Evolutionary conservation across 345 rosid genomes (phyloP).

Genomic region (Viola odorata): DNA sequence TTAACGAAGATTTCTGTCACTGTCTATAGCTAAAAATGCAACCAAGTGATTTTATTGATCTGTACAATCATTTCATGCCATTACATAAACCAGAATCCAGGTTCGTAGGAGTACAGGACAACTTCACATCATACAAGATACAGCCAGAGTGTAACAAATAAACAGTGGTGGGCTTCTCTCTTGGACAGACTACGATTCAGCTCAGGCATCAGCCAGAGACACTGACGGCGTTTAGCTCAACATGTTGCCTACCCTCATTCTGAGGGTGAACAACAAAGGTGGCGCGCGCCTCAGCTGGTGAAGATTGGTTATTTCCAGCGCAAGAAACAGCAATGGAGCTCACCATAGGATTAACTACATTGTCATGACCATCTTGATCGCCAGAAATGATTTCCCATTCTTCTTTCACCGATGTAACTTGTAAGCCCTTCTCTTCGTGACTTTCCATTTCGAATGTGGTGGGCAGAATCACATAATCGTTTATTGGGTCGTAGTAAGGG

Average conservation of each 20-base stretch:
- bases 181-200: neutral
- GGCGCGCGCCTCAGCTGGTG: slow-evolving; percentile 55
- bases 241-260: slow-evolving; percentile 58
- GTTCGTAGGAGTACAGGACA: no score
- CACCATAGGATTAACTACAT: slow-evolving; percentile 17
- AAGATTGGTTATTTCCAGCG: slow-evolving; percentile 25
- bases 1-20: no score
- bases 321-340: slow-evolving; percentile 59
- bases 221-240: slow-evolving; percentile 67
- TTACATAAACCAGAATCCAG: no score
- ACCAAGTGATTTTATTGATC: no score
- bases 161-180: neutral
- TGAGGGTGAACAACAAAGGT: slow-evolving; percentile 47
- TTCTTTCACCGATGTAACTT: slow-evolving; percentile 74
- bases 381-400: slow-evolving; percentile 75
- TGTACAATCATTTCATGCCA: no score
- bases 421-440: slow-evolving; percentile 56
- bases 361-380: slow-evolving; percentile 23
- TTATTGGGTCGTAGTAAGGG: slow-evolving; percentile 83
- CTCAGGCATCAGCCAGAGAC: slow-evolving; percentile 59
- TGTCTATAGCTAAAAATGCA: no score
- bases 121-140: neutral
- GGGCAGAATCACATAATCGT: slow-evolving; percentile 82
- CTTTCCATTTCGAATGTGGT: slow-evolving; percentile 57
- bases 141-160: neutral